A percentile compares a stretch with the other conserved stretches of the same genome.
Conservation (phyloP, 257 asterid genomes). For the Datura wrightii region DNA sequence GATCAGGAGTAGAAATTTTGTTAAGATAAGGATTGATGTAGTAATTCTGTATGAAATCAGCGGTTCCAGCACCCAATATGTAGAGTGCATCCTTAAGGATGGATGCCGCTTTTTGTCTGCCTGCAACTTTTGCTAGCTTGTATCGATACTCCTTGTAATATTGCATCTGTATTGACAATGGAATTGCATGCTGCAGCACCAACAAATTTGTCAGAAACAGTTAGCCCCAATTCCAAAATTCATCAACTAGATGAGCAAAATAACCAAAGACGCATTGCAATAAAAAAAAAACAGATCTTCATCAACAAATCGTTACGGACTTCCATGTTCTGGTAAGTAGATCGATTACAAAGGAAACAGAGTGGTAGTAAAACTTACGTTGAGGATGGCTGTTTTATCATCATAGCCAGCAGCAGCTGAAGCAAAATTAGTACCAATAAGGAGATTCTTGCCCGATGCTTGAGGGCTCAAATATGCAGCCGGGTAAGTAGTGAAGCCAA, state of each 20-base stretch:
- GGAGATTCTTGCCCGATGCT: conserved; percentile 83
- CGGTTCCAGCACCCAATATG: conserved; percentile 70
- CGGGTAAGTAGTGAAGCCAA: conserved; percentile 75
- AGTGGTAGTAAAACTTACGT: conserved; percentile 44
- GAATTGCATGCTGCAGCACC: conserved; percentile 74
- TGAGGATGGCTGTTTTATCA: conserved; percentile 71
- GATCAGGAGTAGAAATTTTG: conserved; percentile 70
- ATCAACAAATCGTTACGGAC: too few relatives aligned
- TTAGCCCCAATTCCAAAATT: not conserved
- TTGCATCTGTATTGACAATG: conserved; percentile 67
- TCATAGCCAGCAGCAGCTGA: conserved; percentile 96
- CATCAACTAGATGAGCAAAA: not conserved
- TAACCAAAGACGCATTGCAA: not conserved
- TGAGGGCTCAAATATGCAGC: conserved; percentile 93
- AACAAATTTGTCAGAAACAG: not conserved
- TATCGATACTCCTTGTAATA: conserved; percentile 77
- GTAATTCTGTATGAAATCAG: conserved; percentile 88
- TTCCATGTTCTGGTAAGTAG: not conserved
- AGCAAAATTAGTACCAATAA: conserved; percentile 85
- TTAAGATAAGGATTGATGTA: conserved; percentile 76
- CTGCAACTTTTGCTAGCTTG: conserved; percentile 73
- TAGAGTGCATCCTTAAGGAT: conserved; percentile 66
- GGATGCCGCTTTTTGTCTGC: conserved; percentile 55
- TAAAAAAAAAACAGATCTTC: not conserved
- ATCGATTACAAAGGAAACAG: not conserved